Conservation (phyloP, 208 protist species). For the Crithidia thermophila region DNA sequence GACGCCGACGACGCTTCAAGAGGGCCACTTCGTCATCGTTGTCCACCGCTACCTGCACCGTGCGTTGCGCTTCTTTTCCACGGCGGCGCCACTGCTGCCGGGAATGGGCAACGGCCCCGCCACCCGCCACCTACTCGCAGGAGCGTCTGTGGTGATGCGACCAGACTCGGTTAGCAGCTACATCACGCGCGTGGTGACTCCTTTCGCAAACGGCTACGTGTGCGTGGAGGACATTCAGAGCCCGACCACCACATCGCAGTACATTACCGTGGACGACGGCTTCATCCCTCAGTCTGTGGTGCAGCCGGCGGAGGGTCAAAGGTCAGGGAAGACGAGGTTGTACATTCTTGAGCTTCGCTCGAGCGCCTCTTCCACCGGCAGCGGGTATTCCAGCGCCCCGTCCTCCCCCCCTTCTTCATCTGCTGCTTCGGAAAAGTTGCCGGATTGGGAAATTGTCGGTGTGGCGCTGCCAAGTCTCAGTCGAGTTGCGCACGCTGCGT, state of each 20-base stretch:
- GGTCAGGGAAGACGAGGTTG: neutral
- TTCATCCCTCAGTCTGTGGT: neutral
- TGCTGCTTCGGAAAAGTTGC: no score
- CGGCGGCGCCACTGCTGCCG: neutral
- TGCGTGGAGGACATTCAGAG: neutral
- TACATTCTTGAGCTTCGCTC: neutral
- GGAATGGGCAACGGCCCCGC: no score
- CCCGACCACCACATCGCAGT: neutral
- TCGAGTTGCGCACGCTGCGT: neutral
- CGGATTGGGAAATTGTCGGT: conserved; percentile 14
- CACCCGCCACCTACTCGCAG: neutral
- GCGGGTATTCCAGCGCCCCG: neutral
- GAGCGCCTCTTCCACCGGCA: neutral
- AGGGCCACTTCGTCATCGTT: conserved; percentile 7
- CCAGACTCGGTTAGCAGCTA: neutral
- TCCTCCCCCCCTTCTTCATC: neutral
- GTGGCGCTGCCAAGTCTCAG: neutral
- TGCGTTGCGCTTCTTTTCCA: neutral
- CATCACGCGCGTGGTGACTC: neutral
- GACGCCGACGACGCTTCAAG: no score
- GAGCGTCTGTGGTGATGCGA: neutral
- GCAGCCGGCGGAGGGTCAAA: neutral
- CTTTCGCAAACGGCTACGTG: neutral
- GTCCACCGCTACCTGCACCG: conserved; percentile 9
- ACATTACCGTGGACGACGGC: neutral